Conservation (phyloP, 2,329 filamentous ascomycete genomes). For the Exserohilum rostratum region DNA sequence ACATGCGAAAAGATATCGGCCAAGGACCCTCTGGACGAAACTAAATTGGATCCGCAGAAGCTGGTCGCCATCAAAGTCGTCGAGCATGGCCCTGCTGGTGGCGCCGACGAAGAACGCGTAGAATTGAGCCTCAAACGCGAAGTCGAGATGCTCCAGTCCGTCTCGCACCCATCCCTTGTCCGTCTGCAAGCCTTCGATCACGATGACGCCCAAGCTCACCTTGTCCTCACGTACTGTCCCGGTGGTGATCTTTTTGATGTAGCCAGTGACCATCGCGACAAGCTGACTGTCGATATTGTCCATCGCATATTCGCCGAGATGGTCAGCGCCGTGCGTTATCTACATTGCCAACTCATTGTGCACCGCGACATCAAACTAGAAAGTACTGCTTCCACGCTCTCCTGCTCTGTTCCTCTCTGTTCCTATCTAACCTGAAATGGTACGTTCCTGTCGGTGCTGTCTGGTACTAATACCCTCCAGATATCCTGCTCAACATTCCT, state of each 20-base stretch:
- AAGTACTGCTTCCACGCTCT: constrained; percentile 65
- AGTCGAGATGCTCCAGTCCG: constrained; percentile 87
- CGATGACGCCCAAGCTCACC: constrained; percentile 78
- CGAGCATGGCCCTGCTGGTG: constrained; percentile 90
- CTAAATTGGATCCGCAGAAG: constrained; percentile 69
- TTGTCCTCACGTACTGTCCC: constrained; percentile 89
- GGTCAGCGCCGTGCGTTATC: constrained; percentile 81
- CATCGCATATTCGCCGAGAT: constrained; percentile 89
- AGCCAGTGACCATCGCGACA: constrained; percentile 72
- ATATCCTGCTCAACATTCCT: constrained; percentile 88
- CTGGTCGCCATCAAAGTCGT: constrained; percentile 95
- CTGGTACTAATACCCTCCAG: constrained; percentile 56
- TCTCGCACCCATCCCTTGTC: constrained; percentile 88
- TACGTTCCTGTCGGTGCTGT: constrained; percentile 30
- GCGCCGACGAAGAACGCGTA: constrained; percentile 89
- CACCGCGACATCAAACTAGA: constrained; percentile 98
- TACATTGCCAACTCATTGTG: constrained; percentile 85
- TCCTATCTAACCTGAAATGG: constrained; percentile 12
- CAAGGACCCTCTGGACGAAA: constrained; percentile 53
- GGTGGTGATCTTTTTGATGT: constrained; percentile 96
- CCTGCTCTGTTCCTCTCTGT: constrained; percentile 24
- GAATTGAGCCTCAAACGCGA: constrained; percentile 94
- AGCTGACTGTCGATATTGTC: constrained; percentile 72
- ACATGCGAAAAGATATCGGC: constrained; percentile 70
- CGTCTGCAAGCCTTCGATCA: constrained; percentile 91